These are phyloP conservation scores for Monoraphidium neglectum DNA, from an alignment of 139 green algal genomes.

Conservation along the genomic window DNA sequence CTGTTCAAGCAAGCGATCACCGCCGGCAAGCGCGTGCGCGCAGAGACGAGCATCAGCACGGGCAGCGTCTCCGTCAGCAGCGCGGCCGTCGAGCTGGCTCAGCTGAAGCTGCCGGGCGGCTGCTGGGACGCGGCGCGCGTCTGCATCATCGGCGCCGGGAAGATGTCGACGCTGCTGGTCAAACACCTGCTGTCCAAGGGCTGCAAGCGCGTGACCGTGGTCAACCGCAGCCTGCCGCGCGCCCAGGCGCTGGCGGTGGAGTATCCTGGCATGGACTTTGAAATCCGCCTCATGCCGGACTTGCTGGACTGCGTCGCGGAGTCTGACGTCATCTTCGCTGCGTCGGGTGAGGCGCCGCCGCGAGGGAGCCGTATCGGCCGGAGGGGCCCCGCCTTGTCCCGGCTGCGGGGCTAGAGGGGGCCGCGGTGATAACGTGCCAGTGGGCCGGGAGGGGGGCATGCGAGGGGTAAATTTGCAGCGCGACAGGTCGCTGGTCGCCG, in stretches of 20 bases:
- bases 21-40: conserved; percentile 94
- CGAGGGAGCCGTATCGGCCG: too few species aligned
- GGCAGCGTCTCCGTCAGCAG: conserved; percentile 94
- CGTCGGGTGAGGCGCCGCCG: conserved; percentile 48
- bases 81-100: conserved; percentile 96
- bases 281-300: conserved; percentile 93
- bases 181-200: conserved; percentile 98
- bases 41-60: conserved; percentile 93
- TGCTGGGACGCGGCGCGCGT: conserved; percentile 80
- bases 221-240: conserved; percentile 93
- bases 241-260: conserved; percentile 90
- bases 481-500: too few species aligned
- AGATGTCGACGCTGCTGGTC: conserved; percentile 97
- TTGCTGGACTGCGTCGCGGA: conserved; percentile 82
- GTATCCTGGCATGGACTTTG: conserved; percentile 94
- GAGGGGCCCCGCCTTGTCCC: too few species aligned
- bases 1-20: conserved; percentile 99
- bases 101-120: conserved; percentile 95
- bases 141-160: conserved; percentile 98
- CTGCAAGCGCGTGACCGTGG: conserved; percentile 84
- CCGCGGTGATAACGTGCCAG: too few species aligned
- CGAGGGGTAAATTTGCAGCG: too few species aligned
- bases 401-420: too few species aligned
- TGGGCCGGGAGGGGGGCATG: too few species aligned
- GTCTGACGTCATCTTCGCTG: conserved; percentile 94